Conservation (phyloP, 352 stramenopile genomes). For the Aphanomyces euteiches region DNA sequence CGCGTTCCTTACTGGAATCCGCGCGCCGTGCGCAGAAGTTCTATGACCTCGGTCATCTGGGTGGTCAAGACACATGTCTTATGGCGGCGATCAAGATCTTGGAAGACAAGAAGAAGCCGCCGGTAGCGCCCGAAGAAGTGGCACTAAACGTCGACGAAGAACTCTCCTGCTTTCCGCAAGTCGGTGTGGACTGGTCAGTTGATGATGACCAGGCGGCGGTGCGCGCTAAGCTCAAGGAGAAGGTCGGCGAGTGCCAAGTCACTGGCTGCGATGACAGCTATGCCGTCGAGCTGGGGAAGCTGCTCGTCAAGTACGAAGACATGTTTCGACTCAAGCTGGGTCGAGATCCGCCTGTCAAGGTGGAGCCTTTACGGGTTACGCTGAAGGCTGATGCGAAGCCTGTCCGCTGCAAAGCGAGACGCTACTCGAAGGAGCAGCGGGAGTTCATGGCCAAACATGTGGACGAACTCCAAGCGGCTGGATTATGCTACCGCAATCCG, state of each 20-base stretch:
- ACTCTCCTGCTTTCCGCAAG: constrained; percentile 2
- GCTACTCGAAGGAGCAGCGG: constrained; percentile 26
- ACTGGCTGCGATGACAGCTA: constrained; percentile 1
- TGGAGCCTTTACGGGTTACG: constrained; percentile 26
- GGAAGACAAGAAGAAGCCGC: not conserved
- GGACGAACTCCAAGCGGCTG: constrained; percentile 18
- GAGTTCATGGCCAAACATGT: constrained; percentile 28
- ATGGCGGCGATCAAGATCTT: constrained; percentile 7
- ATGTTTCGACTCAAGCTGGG: constrained; percentile 29
- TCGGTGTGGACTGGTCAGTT: not conserved
- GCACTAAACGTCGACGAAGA: not conserved
- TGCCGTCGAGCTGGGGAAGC: not conserved
- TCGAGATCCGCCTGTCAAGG: constrained; percentile 29
- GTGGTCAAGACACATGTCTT: not conserved
- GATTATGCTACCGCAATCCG: constrained; percentile 28
- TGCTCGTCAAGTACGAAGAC: constrained; percentile 13
- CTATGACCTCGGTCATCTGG: constrained; percentile 1
- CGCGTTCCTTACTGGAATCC: not conserved
- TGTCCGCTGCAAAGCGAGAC: constrained; percentile 22
- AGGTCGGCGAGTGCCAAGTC: constrained; percentile 7
- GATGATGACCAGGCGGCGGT: not conserved
- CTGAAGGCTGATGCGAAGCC: constrained; percentile 29
- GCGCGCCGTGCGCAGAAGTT: not conserved
- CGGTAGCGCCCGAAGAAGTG: constrained; percentile 4
- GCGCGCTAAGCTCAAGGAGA: constrained; percentile 6